Evolutionary conservation across 805 yeast genomes (phyloP), one percentile per base, ranked within the genome.

Genomic region (Vanderwaltozyma tropicalis): DNA sequence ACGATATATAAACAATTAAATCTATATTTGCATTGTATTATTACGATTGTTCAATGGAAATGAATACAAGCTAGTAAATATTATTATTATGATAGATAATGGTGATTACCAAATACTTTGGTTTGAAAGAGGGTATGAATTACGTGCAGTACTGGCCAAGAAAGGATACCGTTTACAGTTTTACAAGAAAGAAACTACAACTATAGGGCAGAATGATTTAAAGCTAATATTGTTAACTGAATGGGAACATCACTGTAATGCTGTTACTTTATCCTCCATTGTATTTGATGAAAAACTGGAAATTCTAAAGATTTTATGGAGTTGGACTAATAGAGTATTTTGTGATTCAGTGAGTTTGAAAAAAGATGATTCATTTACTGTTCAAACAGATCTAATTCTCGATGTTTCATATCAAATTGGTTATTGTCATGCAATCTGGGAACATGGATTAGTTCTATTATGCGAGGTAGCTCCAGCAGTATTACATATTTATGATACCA

Each of bases 301-400:
- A 3, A 9, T 1, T 13, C 2, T 35, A 13, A 24, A 30, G 18
- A 24, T 35, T n/a, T 9, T 35, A 4, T 35, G 38, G 38, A n/a
- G 30, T n/a, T 5, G 17, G 13, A n/a, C 2, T 4, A 14, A 14
- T 2, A 10, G 6, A 8, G n/a, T 19, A 14, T 25, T 25, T 12
- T 35, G 34, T 25, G 38, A 35, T 25, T n/a, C 25, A 3, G 25
- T 35, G n/a, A 8, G 17, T 7, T 19, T 34, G 17, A 13, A 28
- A 15, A 18, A 24, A 3, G 10, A 17, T 24, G 15, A 32, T 21
- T 10, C 10, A 24, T 4, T 31, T 14, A 12, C n/a, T 7, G 19
- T 34, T 12, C 13, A 29, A 3, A 35, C 24, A 13, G 32, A 28
- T 8, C 4, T 10, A 6, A 17, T 35, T 3, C 3, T 35, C 2